A percentile compares a stretch with the other conserved stretches of the same genome.
Conservation (phyloP, 2,329 filamentous ascomycete genomes). For the Trichoderma afroharzianum region DNA sequence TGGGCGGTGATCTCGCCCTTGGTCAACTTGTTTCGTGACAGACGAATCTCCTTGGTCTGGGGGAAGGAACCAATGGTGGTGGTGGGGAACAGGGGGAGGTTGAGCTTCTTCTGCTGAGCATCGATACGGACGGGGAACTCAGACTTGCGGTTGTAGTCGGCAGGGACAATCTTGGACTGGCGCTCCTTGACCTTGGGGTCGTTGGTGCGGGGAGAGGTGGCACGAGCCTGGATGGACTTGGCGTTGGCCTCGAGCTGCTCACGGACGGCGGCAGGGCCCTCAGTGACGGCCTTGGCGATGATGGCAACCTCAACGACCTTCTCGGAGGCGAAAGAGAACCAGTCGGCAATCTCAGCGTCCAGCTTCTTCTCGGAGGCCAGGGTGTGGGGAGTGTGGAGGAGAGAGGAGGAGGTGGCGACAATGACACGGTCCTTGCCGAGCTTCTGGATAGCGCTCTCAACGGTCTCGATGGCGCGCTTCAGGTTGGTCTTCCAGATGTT, state of each 20-base stretch:
- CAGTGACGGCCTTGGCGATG: conserved; percentile 95
- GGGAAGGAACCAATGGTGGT: conserved; percentile 99
- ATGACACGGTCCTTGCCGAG: conserved; percentile 97
- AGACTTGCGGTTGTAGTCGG: conserved; percentile 90
- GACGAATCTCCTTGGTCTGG: conserved; percentile 97
- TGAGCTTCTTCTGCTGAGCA: conserved; percentile 87
- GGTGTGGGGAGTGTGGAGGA: conserved; percentile 97
- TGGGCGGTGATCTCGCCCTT: conserved; percentile 92
- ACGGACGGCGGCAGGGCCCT: conserved; percentile 81
- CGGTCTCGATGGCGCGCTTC: conserved; percentile 85
- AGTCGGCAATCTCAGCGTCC: conserved; percentile 86
- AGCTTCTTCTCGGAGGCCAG: conserved; percentile 99
- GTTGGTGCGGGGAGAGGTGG: conserved; percentile 92
- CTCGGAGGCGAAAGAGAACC: conserved; percentile 98
- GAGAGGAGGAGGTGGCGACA: conserved; percentile 92
- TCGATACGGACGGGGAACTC: conserved; percentile 80
- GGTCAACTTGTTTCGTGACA: conserved; percentile 96
- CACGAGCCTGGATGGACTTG: conserved; percentile 86
- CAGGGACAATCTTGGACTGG: conserved; percentile 78
- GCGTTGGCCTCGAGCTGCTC: conserved; percentile 94
- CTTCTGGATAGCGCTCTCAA: conserved; percentile 87
- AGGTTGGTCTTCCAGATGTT: conserved; percentile 99
- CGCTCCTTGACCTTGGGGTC: conserved; percentile 96
- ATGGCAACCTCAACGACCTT: conserved; percentile 87
- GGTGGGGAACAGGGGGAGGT: conserved; percentile 94